Percentiles rank a stretch among this genome's conserved stretches.
Evolutionary conservation across 306 rosid genomes (phyloP).

Genomic region (Lathyrus aphaca): DNA sequence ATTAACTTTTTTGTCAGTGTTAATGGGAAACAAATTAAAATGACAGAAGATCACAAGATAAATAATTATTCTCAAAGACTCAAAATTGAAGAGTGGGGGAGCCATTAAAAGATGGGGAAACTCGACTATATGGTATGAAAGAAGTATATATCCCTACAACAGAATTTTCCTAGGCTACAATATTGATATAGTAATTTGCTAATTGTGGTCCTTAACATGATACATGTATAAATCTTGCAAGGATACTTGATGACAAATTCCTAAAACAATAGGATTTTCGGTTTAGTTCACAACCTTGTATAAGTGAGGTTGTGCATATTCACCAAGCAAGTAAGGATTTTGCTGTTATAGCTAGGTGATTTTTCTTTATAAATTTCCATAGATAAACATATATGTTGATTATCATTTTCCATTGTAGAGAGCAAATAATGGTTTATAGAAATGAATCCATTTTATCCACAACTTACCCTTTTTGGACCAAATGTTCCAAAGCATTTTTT

Average conservation of each 20-base stretch:
- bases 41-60: slow-evolving; percentile 92
- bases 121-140: slow-evolving; percentile 76
- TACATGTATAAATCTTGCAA: slow-evolving; percentile 90
- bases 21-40: slow-evolving; percentile 69
- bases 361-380: slow-evolving; percentile 33
- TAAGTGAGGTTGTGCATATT: slow-evolving; percentile 73
- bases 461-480: too few species aligned
- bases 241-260: slow-evolving; percentile 98
- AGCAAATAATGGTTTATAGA: slow-evolving; percentile 7
- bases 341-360: slow-evolving; percentile 89
- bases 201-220: slow-evolving; percentile 36
- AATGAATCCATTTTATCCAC: too few species aligned
- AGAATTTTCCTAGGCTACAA: slow-evolving; percentile 11
- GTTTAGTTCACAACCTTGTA: slow-evolving; percentile 87
- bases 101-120: slow-evolving; percentile 90
- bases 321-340: slow-evolving; percentile 61
- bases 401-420: background rate
- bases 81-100: slow-evolving; percentile 75
- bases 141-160: slow-evolving; percentile 20
- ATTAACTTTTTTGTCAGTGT: slow-evolving; percentile 60
- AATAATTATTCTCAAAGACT: slow-evolving; percentile 70
- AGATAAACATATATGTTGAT: slow-evolving; percentile 24
- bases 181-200: slow-evolving; percentile 35
- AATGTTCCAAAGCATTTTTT: too few species aligned
- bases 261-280: slow-evolving; percentile 94